These are phyloP conservation scores for Nelumbo lutea DNA, from an alignment of 164 flowering plant genomes.

Conservation along the genomic window DNA sequence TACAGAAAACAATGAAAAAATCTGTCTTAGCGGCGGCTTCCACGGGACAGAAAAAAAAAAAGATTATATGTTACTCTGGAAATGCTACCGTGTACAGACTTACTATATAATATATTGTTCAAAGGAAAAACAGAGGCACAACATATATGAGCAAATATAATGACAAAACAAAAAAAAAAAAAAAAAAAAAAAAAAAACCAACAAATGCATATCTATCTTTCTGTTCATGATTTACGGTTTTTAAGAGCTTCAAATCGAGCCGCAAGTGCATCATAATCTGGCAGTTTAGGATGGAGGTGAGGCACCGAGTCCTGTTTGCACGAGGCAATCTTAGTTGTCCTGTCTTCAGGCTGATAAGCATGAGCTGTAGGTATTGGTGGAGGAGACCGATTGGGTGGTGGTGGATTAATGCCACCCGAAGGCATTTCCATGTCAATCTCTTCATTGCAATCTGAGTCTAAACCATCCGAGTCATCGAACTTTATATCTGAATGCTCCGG, in stretches of 20 bases:
- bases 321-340: conserved; percentile 7
- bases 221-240: conserved; percentile 30
- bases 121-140: too few relatives aligned
- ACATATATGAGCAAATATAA: too few relatives aligned
- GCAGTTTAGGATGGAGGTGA: conserved; percentile 80
- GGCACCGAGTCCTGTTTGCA: conserved; percentile 23
- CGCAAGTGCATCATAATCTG: conserved; percentile 77
- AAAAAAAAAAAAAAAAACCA: too few relatives aligned
- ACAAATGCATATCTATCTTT: neutral
- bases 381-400: conserved; percentile 45
- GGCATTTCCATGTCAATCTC: conserved; percentile 58
- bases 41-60: too few relatives aligned
- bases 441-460: conserved; percentile 57
- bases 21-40: too few relatives aligned
- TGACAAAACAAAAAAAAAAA: too few relatives aligned
- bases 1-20: too few relatives aligned
- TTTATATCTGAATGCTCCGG: conserved; percentile 39
- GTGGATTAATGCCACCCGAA: conserved; percentile 18
- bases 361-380: conserved; percentile 37
- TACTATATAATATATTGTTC: too few relatives aligned
- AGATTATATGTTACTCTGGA: too few relatives aligned
- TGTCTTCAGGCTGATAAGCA: conserved; percentile 4
- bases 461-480: conserved; percentile 61
- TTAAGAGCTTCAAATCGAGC: conserved; percentile 94
- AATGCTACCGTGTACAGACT: too few relatives aligned